phyloP scores from a whole-genome alignment of 176 grass and related monocot genomes.

The Oryza brachyantha region DNA sequence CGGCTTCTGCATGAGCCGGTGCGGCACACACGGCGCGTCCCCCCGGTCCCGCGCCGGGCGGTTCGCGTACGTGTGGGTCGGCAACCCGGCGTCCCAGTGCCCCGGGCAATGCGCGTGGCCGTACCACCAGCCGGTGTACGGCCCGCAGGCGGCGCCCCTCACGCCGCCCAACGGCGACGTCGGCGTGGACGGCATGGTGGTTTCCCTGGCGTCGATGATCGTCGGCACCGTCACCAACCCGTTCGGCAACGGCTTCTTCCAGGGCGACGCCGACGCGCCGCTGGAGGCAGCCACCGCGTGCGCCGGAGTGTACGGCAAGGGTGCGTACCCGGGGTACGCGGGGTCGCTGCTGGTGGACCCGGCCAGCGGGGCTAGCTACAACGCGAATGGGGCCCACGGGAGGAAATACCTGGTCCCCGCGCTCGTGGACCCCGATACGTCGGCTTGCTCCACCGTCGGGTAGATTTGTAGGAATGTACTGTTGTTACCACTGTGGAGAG shows the following conservation, averaged over 20 bases:
- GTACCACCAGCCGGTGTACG: conserved; percentile 92
- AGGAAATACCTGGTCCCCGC: conserved; percentile 82
- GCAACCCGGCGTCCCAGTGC: conserved; percentile 83
- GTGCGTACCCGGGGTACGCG: conserved; percentile 74
- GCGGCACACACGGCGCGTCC: conserved; percentile 70
- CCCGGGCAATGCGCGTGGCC: conserved; percentile 92
- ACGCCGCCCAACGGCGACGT: conserved; percentile 90
- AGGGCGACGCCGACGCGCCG: conserved; percentile 69
- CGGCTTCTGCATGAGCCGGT: conserved; percentile 92
- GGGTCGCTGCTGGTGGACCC: conserved; percentile 66
- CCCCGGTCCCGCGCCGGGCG: conserved; percentile 42
- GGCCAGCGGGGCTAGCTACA: conserved; percentile 69
- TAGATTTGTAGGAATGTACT: conserved; percentile 25
- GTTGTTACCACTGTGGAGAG: conserved; percentile 14
- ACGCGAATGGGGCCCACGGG: conserved; percentile 60
- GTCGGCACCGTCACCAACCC: conserved; percentile 82
- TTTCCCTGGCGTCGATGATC: conserved; percentile 84
- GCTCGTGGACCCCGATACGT: conserved; percentile 80
- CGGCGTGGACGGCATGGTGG: conserved; percentile 82
- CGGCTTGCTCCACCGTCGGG: conserved; percentile 65
- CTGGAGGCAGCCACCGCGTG: conserved; percentile 93
- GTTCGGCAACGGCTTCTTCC: conserved; percentile 76
- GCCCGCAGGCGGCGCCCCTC: conserved; percentile 71
- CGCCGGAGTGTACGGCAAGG: conserved; percentile 84
- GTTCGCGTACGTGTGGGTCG: conserved; percentile 90